Evolutionary conservation across 148 eudicot species (phyloP), one percentile per base, ranked within the genome.

Genomic region (Rhododendron vialii): DNA sequence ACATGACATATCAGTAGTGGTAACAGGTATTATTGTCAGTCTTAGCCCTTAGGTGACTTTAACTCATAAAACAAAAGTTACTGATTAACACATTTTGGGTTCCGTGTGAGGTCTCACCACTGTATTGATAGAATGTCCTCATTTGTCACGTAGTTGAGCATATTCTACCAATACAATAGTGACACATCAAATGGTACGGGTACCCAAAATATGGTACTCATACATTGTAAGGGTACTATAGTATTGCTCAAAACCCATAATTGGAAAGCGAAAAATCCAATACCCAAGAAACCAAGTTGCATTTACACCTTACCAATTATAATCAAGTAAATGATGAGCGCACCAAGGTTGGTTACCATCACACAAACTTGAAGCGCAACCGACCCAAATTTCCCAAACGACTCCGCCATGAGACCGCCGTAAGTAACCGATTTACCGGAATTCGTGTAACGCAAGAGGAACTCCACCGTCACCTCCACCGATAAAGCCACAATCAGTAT

Each of bases 401-500:
- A 96, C 87, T 96, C 98, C 26, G 91, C 95, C 95, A 96, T 95
- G 5, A 95, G 90, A 15, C 92, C 93, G 69, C 90, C 96, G 69
- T 94, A 95, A n/a, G 96, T 91, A 61, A 84, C 76, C 30, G 94
- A 88, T 78, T 92, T 88, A 3, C 95, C 94, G 1, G 92, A 89
- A 71, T 84, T 90, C 14, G 98, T 94, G 83, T 87, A 92, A 85
- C 95, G 88, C 45, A 95, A 85, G 47, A 95, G 85, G 65, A 94
- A 95, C 86, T 95, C 96, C 24, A 92, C 98, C 3, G 98, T 91
- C n/a, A 94, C 57, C 38, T 95, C 95, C 77, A 93, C 94, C 88
- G 95, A 87, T 6, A 92, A 75, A 2, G 94, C 95, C 85, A 96
- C 91, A n/a, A 92, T n/a, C 4, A 93, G 3, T 38, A 96, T 91